phyloP scores from a whole-genome alignment of 2,329 filamentous ascomycete species.

The Cordyceps javanica region DNA sequence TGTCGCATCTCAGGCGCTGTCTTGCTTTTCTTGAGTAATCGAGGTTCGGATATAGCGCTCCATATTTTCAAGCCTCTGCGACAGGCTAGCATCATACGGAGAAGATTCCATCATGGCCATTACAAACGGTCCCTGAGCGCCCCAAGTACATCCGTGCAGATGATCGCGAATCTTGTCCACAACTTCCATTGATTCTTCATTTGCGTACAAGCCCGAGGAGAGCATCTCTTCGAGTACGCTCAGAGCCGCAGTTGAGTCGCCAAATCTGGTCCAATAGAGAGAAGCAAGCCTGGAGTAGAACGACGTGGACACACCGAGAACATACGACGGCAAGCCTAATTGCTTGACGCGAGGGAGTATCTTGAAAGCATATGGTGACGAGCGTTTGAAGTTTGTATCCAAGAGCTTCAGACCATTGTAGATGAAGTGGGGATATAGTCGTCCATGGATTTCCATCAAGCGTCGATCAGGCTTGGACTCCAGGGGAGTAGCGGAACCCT shows the following conservation, averaged over 20 bases:
- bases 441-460: conserved; percentile 52
- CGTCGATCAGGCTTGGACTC: conserved; percentile 23
- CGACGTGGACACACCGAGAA: conserved; percentile 62
- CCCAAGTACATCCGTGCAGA: conserved; percentile 29
- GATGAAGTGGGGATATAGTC: conserved; percentile 58
- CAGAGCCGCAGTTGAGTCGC: conserved; percentile 50
- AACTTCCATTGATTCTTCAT: conserved; percentile 29
- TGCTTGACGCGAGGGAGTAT: conserved; percentile 62
- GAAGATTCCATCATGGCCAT: conserved; percentile 32
- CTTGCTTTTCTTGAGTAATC: background rate
- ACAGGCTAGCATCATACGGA: conserved; percentile 26
- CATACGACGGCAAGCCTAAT: conserved; percentile 62
- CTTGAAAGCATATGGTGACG: conserved; percentile 53
- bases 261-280: conserved; percentile 55
- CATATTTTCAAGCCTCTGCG: conserved; percentile 23
- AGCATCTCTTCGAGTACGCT: conserved; percentile 61
- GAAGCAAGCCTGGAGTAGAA: conserved; percentile 64
- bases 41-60: conserved; percentile 14
- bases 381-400: conserved; percentile 47
- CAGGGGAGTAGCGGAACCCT: background rate
- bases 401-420: conserved; percentile 51
- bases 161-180: conserved; percentile 27
- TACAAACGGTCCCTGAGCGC: conserved; percentile 32
- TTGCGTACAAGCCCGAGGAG: conserved; percentile 52
- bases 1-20: background rate